Percentiles rank a stretch among this genome's conserved stretches.
These are phyloP conservation scores for Lipomyces yarrowii DNA, from an alignment of 1,139 yeast species.

Conservation along the genomic window DNA sequence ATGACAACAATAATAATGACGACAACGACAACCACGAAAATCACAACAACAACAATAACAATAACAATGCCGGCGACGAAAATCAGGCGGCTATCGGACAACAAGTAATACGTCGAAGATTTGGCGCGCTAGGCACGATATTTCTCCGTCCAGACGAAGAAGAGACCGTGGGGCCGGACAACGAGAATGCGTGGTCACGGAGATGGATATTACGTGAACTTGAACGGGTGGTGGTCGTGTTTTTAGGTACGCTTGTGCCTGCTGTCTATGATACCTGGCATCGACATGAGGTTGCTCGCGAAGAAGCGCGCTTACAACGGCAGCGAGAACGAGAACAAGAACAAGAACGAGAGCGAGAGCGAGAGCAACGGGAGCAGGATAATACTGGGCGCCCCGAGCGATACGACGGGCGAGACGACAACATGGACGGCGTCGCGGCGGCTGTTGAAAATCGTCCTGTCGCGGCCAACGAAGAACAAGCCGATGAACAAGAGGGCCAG, in stretches of 20 bases:
- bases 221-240: conserved; percentile 25
- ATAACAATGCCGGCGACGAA: conserved; percentile 5
- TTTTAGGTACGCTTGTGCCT: conserved; percentile 31
- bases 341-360: conserved; percentile 3
- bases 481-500: conserved; percentile 4
- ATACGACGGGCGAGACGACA: not conserved
- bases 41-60: conserved; percentile 3
- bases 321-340: conserved; percentile 5
- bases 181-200: not conserved
- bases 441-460: not conserved
- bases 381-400: not conserved
- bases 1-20: not conserved
- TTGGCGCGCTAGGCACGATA: not conserved
- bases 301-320: conserved; percentile 6
- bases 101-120: not conserved
- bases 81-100: not conserved
- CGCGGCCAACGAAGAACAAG: not conserved
- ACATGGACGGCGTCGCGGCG: not conserved
- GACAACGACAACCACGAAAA: not conserved
- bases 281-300: conserved; percentile 16
- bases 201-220: conserved; percentile 6
- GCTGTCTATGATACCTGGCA: conserved; percentile 31
- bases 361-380: conserved; percentile 5
- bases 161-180: not conserved
- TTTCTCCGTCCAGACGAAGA: conserved; percentile 2